Evolutionary conservation across 352 stramenopile species (phyloP).

Genomic region (Salisapilia sapeloensis): DNA sequence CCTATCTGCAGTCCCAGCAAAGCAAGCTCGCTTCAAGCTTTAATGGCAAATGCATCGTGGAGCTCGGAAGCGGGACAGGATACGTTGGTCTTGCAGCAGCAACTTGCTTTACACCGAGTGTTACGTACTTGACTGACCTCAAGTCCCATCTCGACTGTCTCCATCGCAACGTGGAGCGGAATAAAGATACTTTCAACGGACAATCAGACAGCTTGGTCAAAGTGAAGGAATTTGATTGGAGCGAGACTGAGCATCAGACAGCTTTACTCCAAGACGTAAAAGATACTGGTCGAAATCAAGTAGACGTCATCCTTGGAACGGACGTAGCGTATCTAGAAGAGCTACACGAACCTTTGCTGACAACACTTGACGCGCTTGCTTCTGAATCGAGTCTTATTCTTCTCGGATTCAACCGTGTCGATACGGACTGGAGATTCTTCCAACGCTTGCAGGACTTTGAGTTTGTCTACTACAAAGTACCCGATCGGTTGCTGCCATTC

Average conservation of each 20-base stretch:
- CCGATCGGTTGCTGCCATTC: slow-evolving; percentile 25
- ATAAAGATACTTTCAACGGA: slow-evolving; percentile 6
- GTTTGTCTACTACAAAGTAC: slow-evolving; percentile 76
- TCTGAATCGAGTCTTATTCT: slow-evolving; percentile 28
- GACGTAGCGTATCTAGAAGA: slow-evolving; percentile 64
- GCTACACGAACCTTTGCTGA: slow-evolving; percentile 55
- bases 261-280: slow-evolving; percentile 19
- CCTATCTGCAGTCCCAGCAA: slow-evolving; percentile 35
- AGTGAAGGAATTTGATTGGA: slow-evolving; percentile 43
- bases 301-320: slow-evolving; percentile 67
- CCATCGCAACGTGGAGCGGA: slow-evolving; percentile 36
- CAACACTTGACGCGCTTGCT: slow-evolving; percentile 33
- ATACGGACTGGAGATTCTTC: slow-evolving; percentile 56
- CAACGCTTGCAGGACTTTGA: slow-evolving; percentile 36
- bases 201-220: no score
- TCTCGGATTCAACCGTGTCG: slow-evolving; percentile 50
- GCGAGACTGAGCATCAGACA: slow-evolving; percentile 16
- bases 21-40: slow-evolving; percentile 28
- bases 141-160: slow-evolving; percentile 32
- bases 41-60: slow-evolving; percentile 36
- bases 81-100: slow-evolving; percentile 53
- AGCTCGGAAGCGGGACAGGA: slow-evolving; percentile 64
- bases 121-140: slow-evolving; percentile 58
- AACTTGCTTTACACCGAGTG: slow-evolving; percentile 30
- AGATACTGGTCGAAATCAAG: slow-evolving; percentile 3